A percentile compares a stretch with the other conserved stretches of the same genome.
Evolutionary conservation across 495 filamentous ascomycete species (phyloP).

Genomic region (Wilcoxina mikolae): DNA sequence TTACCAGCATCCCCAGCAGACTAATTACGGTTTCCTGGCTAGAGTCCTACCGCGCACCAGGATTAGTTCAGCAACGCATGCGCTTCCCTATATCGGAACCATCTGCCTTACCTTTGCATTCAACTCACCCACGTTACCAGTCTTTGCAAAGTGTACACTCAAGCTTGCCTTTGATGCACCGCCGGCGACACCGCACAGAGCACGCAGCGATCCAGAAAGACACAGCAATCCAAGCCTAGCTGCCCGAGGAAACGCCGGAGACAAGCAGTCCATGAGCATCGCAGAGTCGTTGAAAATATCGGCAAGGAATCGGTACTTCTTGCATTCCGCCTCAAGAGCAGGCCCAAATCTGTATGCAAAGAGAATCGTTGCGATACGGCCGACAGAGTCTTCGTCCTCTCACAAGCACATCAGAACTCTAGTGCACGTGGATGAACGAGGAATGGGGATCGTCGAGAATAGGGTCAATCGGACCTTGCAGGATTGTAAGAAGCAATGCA

Average conservation of each 20-base stretch:
- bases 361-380: constrained; percentile 73
- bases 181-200: constrained; percentile 78
- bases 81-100: not conserved
- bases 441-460: not conserved
- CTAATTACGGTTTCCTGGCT: constrained; percentile 93
- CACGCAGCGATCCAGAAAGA: constrained; percentile 57
- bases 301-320: constrained; percentile 77
- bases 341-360: constrained; percentile 78
- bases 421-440: not conserved
- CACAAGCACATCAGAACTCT: not conserved
- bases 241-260: constrained; percentile 57
- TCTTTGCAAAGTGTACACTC: constrained; percentile 77
- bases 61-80: constrained; percentile 14
- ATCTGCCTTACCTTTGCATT: constrained; percentile 44
- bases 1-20: constrained; percentile 72
- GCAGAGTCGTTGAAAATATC: constrained; percentile 88
- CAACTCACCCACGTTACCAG: constrained; percentile 82
- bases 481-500: constrained; percentile 69
- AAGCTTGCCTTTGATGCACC: constrained; percentile 80
- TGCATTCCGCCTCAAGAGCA: constrained; percentile 87
- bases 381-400: constrained; percentile 35
- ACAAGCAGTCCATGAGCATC: constrained; percentile 77
- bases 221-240: constrained; percentile 57
- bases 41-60: constrained; percentile 53
- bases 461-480: constrained; percentile 46